Conservation (phyloP, 2,329 filamentous ascomycete genomes). For the Aspergillus eucalypticola region DNA sequence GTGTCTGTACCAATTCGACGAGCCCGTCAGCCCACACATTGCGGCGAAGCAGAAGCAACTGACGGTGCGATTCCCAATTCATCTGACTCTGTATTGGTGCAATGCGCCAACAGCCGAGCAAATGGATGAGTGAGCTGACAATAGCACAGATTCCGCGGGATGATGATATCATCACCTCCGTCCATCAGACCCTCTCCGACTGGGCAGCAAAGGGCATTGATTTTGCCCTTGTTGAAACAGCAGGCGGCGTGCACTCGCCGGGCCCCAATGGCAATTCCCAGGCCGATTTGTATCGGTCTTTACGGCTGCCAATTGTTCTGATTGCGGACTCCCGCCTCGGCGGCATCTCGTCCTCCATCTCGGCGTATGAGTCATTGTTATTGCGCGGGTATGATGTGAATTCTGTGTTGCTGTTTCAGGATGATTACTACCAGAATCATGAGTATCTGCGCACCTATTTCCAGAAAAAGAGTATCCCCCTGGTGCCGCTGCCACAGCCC, state of each 20-base stretch:
- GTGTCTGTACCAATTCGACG: slow-evolving; percentile 69
- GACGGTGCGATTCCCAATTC: slow-evolving; percentile 14
- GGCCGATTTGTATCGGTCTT: slow-evolving; percentile 72
- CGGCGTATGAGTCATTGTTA: slow-evolving; percentile 74
- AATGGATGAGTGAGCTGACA: slow-evolving; percentile 7
- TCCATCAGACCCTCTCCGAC: slow-evolving; percentile 47
- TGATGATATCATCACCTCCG: slow-evolving; percentile 51
- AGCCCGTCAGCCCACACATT: slow-evolving; percentile 75
- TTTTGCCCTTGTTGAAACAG: slow-evolving; percentile 76
- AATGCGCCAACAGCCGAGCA: background rate
- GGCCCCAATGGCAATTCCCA: slow-evolving; percentile 74
- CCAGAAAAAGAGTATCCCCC: slow-evolving; percentile 56
- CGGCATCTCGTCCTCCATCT: slow-evolving; percentile 77
- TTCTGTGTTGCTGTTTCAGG: slow-evolving; percentile 67
- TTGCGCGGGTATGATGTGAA: slow-evolving; percentile 78
- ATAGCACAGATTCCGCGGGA: slow-evolving; percentile 51
- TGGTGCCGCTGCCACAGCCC: slow-evolving; percentile 60
- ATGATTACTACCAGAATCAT: slow-evolving; percentile 67
- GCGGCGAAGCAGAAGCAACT: slow-evolving; percentile 60
- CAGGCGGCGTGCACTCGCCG: slow-evolving; percentile 79
- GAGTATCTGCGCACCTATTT: slow-evolving; percentile 71
- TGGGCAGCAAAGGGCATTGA: slow-evolving; percentile 44
- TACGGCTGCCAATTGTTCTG: slow-evolving; percentile 72
- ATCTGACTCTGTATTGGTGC: background rate
- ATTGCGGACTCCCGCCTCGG: slow-evolving; percentile 75